Evolutionary conservation across 1,139 yeast genomes (phyloP), one percentile per base, ranked within the genome.

Genomic region (Chernovozyma sophiae-reginae): DNA sequence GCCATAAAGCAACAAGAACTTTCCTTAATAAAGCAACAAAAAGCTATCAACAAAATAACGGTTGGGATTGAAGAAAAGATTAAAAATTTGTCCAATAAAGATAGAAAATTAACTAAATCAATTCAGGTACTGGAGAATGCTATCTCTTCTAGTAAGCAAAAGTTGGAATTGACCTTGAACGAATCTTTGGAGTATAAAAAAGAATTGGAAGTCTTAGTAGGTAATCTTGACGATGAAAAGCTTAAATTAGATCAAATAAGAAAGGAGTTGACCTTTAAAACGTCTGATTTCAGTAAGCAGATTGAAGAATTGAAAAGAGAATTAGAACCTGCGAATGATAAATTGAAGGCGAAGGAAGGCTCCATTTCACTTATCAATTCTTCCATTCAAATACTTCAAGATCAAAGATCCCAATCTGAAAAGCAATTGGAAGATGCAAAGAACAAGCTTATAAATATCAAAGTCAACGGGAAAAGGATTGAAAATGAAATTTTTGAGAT

Each of bases 301-400:
- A 81, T 87, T 37, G 86, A 80, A 47, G 48, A 53, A 5, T 62
- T 81, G 29, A 94, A 86, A 51, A 70, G 69, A 8, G 68, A 81
- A 43, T 61, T 89, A 7, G 92, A 86, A 44, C 98, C 98, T 0
- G 89, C 95, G 94, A 79, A 78, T 43, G 80, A 74, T 25, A 74
- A 79, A 46, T 65, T 89, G 28, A 80, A 78, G 42, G 73, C 74
- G 19, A 83, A 82, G 41, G 80, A 79, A 43, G 77, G 86, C 20
- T 78, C 79, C 31, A 74, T 86, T 8, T 76, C 79, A 35, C 72
- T 86, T 28, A 76, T 81, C 1, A 71, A 76, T 38, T 78, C 90
- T 7, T 80, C 82, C 42, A 72, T 86, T 14, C 78, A 78, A 30
- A 70, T 87, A 58, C 55, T 85, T 12, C 58, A 63, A 24, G 75